phyloP scores from a whole-genome alignment of 2,329 filamentous ascomycete genomes.

The Capronia americana region DNA sequence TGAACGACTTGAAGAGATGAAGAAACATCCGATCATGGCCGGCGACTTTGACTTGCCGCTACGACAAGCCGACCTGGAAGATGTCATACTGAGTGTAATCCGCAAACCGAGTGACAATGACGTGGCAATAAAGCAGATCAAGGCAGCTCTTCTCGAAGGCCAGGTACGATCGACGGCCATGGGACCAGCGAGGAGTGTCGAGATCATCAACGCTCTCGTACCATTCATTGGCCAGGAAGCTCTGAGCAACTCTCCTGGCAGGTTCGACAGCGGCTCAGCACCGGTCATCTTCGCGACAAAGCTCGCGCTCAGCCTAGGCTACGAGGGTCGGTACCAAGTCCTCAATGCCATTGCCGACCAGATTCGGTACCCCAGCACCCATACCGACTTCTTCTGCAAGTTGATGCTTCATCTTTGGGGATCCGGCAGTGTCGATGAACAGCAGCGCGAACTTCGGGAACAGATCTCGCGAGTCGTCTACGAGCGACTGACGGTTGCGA shows the following conservation, averaged over 20 bases:
- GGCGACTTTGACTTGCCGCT: conserved; percentile 64
- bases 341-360: conserved; percentile 87
- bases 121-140: conserved; percentile 73
- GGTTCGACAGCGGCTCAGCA: conserved; percentile 69
- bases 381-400: conserved; percentile 93
- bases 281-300: conserved; percentile 77
- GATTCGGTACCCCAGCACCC: conserved; percentile 83
- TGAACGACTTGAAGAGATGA: conserved; percentile 77
- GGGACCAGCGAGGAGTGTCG: conserved; percentile 30
- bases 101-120: conserved; percentile 53
- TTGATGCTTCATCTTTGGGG: conserved; percentile 84
- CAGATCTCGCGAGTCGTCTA: conserved; percentile 88
- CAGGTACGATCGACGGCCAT: conserved; percentile 13
- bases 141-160: conserved; percentile 21
- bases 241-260: conserved; percentile 61
- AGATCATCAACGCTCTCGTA: conserved; percentile 80
- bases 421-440: conserved; percentile 65
- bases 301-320: conserved; percentile 74
- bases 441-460: conserved; percentile 83
- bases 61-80: conserved; percentile 59
- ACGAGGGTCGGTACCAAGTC: conserved; percentile 84
- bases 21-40: conserved; percentile 68
- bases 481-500: conserved; percentile 84
- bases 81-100: conserved; percentile 59
- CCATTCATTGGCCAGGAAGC: conserved; percentile 79